phyloP scores from a whole-genome alignment of 805 yeast genomes.

The Starmerella riodocensis region DNA sequence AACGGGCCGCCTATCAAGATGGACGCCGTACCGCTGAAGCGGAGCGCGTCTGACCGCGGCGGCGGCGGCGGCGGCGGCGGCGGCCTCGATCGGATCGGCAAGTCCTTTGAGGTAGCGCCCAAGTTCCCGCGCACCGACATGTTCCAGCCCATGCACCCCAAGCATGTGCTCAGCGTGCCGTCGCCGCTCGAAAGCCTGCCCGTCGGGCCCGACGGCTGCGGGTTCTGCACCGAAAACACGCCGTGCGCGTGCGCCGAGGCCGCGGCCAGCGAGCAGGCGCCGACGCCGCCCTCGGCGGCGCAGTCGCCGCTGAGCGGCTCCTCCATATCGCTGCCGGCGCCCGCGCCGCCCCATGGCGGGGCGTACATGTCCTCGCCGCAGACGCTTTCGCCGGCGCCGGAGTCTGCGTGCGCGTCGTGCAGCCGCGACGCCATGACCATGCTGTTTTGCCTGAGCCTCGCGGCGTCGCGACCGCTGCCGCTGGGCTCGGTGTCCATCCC shows the following conservation, averaged over 20 bases:
- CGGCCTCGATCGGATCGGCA: background rate
- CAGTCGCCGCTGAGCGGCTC: background rate
- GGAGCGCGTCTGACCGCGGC: background rate
- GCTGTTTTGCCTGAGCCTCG: slow-evolving; percentile 51
- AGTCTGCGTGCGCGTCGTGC: slow-evolving; percentile 38
- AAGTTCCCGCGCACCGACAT: slow-evolving; percentile 6
- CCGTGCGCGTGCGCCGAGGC: slow-evolving; percentile 72
- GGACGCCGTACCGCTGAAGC: slow-evolving; percentile 20
- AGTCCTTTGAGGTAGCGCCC: background rate
- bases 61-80: background rate
- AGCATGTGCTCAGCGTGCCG: slow-evolving; percentile 7
- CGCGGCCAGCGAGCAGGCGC: slow-evolving; percentile 32
- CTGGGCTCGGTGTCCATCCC: slow-evolving; percentile 41
- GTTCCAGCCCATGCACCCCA: slow-evolving; percentile 12
- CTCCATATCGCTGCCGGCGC: background rate
- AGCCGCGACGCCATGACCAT: slow-evolving; percentile 57
- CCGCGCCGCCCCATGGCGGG: background rate
- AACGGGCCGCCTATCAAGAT: slow-evolving; percentile 6
- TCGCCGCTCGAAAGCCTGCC: slow-evolving; percentile 12
- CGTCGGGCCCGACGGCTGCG: slow-evolving; percentile 42
- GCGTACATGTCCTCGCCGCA: background rate
- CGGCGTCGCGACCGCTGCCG: slow-evolving; percentile 14
- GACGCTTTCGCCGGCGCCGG: slow-evolving; percentile 30
- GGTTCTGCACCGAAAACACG: slow-evolving; percentile 78
- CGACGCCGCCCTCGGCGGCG: background rate